phyloP scores from a whole-genome alignment of 177 flowering plant species.

The Vitis hybrid region DNA sequence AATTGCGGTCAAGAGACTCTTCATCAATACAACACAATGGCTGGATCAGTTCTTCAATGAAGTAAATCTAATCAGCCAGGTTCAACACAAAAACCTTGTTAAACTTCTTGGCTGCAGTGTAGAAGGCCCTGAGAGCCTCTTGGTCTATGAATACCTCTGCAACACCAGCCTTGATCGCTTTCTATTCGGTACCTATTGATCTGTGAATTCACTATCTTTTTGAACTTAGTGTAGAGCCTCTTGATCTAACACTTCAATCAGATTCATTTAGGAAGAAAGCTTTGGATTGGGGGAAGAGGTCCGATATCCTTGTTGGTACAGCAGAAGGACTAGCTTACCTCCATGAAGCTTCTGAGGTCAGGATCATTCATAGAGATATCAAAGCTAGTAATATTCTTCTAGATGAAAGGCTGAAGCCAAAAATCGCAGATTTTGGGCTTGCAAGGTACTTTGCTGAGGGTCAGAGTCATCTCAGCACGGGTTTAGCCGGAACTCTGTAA shows the following conservation, averaged over 20 bases:
- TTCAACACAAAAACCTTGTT: slow-evolving; percentile 86
- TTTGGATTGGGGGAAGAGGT: slow-evolving; percentile 73
- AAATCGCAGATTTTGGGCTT: slow-evolving; percentile 89
- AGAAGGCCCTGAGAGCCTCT: slow-evolving; percentile 93
- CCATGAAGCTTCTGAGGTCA: slow-evolving; percentile 60
- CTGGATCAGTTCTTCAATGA: slow-evolving; percentile 88
- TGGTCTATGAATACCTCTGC: slow-evolving; percentile 75
- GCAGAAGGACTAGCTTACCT: slow-evolving; percentile 82
- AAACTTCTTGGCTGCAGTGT: slow-evolving; percentile 85
- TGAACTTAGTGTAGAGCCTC: background rate
- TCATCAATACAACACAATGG: slow-evolving; percentile 77
- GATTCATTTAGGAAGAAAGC: slow-evolving; percentile 51
- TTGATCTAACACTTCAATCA: slow-evolving; percentile 17
- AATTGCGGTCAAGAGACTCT: slow-evolving; percentile 90
- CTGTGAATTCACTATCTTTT: too few species aligned
- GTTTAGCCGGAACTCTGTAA: slow-evolving; percentile 90
- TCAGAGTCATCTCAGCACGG: slow-evolving; percentile 88
- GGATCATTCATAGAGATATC: slow-evolving; percentile 86
- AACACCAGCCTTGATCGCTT: slow-evolving; percentile 83
- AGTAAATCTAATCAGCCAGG: slow-evolving; percentile 82
- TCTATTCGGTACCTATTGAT: slow-evolving; percentile 59
- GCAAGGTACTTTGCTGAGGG: slow-evolving; percentile 85
- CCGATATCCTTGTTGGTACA: slow-evolving; percentile 63
- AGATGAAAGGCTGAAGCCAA: slow-evolving; percentile 70
- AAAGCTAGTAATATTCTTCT: slow-evolving; percentile 80